Evolutionary conservation across 352 stramenopile genomes (phyloP), one percentile per base, ranked within the genome.

Genomic region (Phytophthora hybrid): DNA sequence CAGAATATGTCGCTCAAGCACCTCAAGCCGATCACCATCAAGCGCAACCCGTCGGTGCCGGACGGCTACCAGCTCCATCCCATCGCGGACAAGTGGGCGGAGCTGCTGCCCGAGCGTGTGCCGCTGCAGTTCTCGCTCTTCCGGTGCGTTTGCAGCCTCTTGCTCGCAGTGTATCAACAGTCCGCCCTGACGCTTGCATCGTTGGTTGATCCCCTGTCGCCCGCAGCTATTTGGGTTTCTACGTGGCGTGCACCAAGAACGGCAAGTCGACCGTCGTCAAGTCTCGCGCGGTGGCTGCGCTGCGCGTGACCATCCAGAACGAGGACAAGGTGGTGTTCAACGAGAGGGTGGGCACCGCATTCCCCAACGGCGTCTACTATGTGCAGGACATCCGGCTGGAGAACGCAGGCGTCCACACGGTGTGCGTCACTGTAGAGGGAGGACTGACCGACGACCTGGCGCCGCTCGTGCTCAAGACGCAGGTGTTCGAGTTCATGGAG

Each of bases 401-500:
- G 60, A 81, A 87, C 47, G 72, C 77, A 21, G 87, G 87, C 10
- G 79, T 82, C 31, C 84, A 94, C 79, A 91, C 77, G 2, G 81
- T 94, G 34, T 84, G 77, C 53, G 82, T 94, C 11, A 79, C 73
- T 8, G 83, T 91, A 3, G 83, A 92, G 32, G 85, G 87, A 32
- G 68, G 61, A 52, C 66, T 94, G 49, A 81, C 84, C 10, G 71
- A 75, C 51, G 77, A 86, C 31, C 66, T 91, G 29, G 65, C 74
- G 11, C 83, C 85, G 41, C 82, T 94, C 29, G 80, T 89, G 63
- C 77, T 94, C 41, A 82, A 82, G 34, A 87, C 83, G 29, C 75
- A 89, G n/a, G 87, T 94, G 55, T 89, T 81, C 55, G 87, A 94
- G 71, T 94, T 94, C 80, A 93, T 94, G 87, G 78, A 89, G 74